Evolutionary conservation across 495 filamentous ascomycete species (phyloP).

Genomic region (Hypoxylon cercidicola): DNA sequence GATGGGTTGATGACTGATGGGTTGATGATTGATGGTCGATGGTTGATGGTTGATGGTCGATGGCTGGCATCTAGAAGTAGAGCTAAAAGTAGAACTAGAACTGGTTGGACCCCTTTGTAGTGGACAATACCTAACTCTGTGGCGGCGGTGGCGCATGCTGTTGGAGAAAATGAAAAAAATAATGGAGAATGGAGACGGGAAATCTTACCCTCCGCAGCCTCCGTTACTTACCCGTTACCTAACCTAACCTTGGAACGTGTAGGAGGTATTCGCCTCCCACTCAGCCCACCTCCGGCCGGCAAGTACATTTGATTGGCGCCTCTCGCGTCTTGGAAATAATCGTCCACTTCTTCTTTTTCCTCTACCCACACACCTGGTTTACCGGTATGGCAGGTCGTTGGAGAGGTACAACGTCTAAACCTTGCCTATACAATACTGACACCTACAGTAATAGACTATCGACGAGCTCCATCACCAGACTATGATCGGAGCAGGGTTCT

Average conservation of each 20-base stretch:
- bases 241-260: too few species aligned
- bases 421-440: constrained; percentile 5
- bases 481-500: constrained; percentile 36
- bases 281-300: neutral
- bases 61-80: too few species aligned
- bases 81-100: too few species aligned
- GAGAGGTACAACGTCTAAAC: constrained; percentile 1
- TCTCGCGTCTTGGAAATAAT: constrained; percentile 38
- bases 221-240: neutral
- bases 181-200: too few species aligned
- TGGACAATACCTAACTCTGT: constrained; percentile 12
- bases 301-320: constrained; percentile 42
- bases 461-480: constrained; percentile 33
- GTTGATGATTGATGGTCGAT: too few species aligned
- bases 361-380: constrained; percentile 7
- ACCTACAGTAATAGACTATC: constrained; percentile 3
- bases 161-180: neutral
- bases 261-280: too few species aligned
- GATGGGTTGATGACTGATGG: too few species aligned
- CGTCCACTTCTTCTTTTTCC: constrained; percentile 4
- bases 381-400: neutral
- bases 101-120: constrained; percentile 24
- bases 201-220: constrained; percentile 22
- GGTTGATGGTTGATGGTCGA: too few species aligned
- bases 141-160: constrained; percentile 35